Conservation (phyloP, 2,329 filamentous ascomycete species). For the Penicillium capsulatum region DNA sequence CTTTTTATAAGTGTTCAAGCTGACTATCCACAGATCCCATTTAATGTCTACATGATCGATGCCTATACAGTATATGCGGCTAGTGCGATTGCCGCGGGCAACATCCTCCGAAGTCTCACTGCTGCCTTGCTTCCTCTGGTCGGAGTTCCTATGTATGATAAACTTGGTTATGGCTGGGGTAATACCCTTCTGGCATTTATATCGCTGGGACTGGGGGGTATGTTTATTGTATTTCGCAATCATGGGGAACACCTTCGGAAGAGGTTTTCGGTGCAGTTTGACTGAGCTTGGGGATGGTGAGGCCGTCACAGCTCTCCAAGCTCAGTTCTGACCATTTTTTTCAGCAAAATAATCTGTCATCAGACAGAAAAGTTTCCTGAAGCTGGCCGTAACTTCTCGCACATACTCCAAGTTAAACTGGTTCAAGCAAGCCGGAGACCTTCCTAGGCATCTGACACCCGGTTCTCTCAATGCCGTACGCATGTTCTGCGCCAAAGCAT, state of each 20-base stretch:
- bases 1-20: background rate
- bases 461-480: conserved; percentile 3
- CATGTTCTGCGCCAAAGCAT: conserved; percentile 5
- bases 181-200: conserved; percentile 54
- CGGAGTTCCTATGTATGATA: conserved; percentile 56
- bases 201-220: conserved; percentile 46
- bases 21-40: conserved; percentile 34
- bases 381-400: conserved; percentile 5
- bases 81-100: conserved; percentile 8
- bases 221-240: conserved; percentile 30
- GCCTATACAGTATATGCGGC: conserved; percentile 6
- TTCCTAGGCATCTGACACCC: conserved; percentile 2
- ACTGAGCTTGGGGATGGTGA: too few relatives aligned
- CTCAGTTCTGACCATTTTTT: background rate
- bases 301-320: too few relatives aligned
- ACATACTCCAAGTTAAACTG: conserved; percentile 10
- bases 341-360: conserved; percentile 1
- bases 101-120: conserved; percentile 38
- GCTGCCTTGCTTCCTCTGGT: conserved; percentile 57
- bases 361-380: conserved; percentile 7
- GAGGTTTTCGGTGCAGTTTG: background rate
- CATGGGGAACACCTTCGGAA: conserved; percentile 1
- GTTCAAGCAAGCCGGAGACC: conserved; percentile 8
- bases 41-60: conserved; percentile 10
- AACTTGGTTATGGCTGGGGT: conserved; percentile 57